Percentiles rank a stretch among this genome's conserved stretches.
phyloP scores from a whole-genome alignment of 306 rosid species.

The Begonia peltatifolia region DNA sequence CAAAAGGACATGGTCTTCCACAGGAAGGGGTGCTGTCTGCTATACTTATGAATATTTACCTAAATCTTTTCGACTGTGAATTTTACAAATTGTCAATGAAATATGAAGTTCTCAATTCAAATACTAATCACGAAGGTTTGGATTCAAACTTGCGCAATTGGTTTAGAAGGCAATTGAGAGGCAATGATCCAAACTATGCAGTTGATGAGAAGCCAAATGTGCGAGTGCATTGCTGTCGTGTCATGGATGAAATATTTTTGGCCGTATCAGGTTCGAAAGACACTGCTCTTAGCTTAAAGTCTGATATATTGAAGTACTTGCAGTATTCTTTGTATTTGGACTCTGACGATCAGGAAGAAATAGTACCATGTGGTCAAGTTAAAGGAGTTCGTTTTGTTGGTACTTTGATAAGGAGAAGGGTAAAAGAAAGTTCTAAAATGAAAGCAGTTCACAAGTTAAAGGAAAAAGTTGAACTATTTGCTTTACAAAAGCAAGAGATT shows the following conservation, averaged over 20 bases:
- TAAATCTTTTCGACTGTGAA: slow-evolving; percentile 64
- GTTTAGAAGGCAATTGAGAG: slow-evolving; percentile 62
- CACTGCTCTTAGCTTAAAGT: slow-evolving; percentile 42
- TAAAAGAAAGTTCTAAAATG: slow-evolving; percentile 45
- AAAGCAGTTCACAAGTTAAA: slow-evolving; percentile 83
- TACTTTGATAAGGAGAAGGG: slow-evolving; percentile 38
- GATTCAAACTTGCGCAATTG: slow-evolving; percentile 56
- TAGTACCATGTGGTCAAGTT: slow-evolving; percentile 37
- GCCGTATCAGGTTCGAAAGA: slow-evolving; percentile 66
- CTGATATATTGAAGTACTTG: slow-evolving; percentile 45
- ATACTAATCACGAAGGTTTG: slow-evolving; percentile 21
- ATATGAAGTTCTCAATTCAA: slow-evolving; percentile 45
- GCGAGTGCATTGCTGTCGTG: slow-evolving; percentile 54
- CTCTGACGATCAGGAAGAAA: slow-evolving; percentile 27
- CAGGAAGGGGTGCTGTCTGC: slow-evolving; percentile 85
- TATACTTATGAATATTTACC: slow-evolving; percentile 75
- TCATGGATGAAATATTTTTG: slow-evolving; percentile 77
- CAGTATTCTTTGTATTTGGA: slow-evolving; percentile 53
- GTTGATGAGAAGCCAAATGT: slow-evolving; percentile 16
- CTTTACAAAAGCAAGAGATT: slow-evolving; percentile 54
- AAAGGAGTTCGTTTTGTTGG: slow-evolving; percentile 49
- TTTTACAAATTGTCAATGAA: slow-evolving; percentile 74
- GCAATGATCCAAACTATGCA: slow-evolving; percentile 15
- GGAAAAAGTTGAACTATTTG: slow-evolving; percentile 61
- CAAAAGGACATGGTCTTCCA: slow-evolving; percentile 86